phyloP scores from a whole-genome alignment of 345 rosid species.

The Eucalyptus pauciflora region DNA sequence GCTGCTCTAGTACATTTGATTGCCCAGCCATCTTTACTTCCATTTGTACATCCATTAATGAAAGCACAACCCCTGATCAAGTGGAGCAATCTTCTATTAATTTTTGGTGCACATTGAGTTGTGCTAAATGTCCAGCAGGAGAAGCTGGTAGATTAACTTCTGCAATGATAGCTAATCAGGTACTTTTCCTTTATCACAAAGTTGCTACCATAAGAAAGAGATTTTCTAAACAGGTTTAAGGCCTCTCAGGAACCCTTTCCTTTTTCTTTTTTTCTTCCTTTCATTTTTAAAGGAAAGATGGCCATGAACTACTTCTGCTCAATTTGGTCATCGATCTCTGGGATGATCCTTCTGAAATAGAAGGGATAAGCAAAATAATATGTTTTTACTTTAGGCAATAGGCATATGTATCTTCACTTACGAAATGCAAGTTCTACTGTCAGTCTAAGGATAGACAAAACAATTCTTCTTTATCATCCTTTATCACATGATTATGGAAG shows the following conservation, averaged over 20 bases:
- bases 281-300: background rate
- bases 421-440: background rate
- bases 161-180: constrained; percentile 87
- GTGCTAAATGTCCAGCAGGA: constrained; percentile 68
- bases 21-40: constrained; percentile 66
- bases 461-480: background rate
- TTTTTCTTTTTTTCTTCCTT: background rate
- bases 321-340: background rate
- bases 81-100: constrained; percentile 27
- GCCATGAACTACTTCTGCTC: background rate
- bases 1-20: constrained; percentile 65
- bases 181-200: background rate
- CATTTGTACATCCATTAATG: constrained; percentile 14
- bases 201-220: background rate
- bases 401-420: background rate
- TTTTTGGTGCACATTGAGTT: constrained; percentile 67
- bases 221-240: background rate
- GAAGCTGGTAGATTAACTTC: constrained; percentile 57
- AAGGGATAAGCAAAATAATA: background rate
- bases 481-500: background rate
- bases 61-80: constrained; percentile 22
- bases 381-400: background rate
- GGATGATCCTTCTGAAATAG: background rate
- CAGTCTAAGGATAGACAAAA: background rate
- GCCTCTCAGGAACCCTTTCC: background rate